Conservation (phyloP, 2,329 filamentous ascomycete genomes). For the Aulographum hederae region DNA sequence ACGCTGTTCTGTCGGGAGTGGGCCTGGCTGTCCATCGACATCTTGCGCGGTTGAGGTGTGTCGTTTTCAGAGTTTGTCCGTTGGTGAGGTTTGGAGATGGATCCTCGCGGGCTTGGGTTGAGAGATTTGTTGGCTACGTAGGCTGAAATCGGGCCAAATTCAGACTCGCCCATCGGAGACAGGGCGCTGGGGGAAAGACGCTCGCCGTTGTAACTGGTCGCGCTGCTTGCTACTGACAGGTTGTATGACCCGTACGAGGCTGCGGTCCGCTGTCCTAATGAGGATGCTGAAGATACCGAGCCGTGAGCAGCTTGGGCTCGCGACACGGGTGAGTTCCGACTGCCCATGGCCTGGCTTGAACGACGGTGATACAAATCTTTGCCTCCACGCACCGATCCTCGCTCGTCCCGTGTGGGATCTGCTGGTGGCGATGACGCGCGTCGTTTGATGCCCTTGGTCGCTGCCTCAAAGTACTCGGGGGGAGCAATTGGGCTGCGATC, state of each 20-base stretch:
- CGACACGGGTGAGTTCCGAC: constrained; percentile 33
- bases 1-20: constrained; percentile 29
- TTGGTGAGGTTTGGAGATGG: constrained; percentile 21
- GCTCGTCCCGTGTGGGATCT: constrained; percentile 29
- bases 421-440: constrained; percentile 45
- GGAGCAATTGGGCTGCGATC: constrained; percentile 29
- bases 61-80: constrained; percentile 22
- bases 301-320: constrained; percentile 38
- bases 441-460: constrained; percentile 40
- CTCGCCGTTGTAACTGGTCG: constrained; percentile 46
- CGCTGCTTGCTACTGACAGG: constrained; percentile 44
- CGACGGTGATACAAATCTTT: constrained; percentile 35
- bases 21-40: constrained; percentile 24
- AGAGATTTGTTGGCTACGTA: constrained; percentile 30
- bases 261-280: constrained; percentile 37
- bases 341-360: constrained; percentile 35
- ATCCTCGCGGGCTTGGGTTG: constrained; percentile 23
- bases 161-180: constrained; percentile 38
- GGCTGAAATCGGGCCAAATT: constrained; percentile 33
- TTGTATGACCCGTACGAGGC: constrained; percentile 31
- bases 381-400: constrained; percentile 20
- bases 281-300: constrained; percentile 49
- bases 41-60: constrained; percentile 23
- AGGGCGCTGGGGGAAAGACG: constrained; percentile 41
- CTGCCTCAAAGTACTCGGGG: constrained; percentile 21